Evolutionary conservation across 2,329 filamentous ascomycete genomes (phyloP).

Genomic region (Pseudogymnoascus sp.): DNA sequence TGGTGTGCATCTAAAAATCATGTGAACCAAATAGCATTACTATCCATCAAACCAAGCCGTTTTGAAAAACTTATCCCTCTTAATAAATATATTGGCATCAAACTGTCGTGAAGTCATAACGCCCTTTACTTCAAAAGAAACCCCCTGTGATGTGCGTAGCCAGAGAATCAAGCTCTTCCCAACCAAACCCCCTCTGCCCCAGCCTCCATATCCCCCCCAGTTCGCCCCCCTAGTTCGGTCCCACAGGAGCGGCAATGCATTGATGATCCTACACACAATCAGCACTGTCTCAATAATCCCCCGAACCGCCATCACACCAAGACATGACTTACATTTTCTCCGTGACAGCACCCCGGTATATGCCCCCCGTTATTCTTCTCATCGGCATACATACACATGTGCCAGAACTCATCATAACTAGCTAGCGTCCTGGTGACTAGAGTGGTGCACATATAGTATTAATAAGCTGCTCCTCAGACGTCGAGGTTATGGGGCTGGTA

Average conservation of each 20-base stretch:
- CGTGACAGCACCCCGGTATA: slow-evolving; percentile 1
- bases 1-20: background rate
- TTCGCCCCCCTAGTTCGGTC: background rate
- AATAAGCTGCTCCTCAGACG: background rate
- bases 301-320: background rate
- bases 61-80: background rate
- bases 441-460: background rate
- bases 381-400: background rate
- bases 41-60: background rate
- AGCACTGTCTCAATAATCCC: background rate
- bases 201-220: background rate
- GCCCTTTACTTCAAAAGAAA: background rate
- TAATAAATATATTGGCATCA: background rate
- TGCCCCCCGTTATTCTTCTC: background rate
- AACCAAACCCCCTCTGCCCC: background rate
- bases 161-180: background rate
- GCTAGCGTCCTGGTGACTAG: background rate
- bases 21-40: background rate
- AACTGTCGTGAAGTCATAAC: background rate
- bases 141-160: background rate
- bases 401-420: background rate
- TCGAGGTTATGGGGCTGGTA: too few species aligned
- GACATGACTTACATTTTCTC: slow-evolving; percentile 1
- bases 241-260: background rate
- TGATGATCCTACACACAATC: background rate